phyloP scores from a whole-genome alignment of 352 stramenopile genomes.

The Phytophthora pisi region DNA sequence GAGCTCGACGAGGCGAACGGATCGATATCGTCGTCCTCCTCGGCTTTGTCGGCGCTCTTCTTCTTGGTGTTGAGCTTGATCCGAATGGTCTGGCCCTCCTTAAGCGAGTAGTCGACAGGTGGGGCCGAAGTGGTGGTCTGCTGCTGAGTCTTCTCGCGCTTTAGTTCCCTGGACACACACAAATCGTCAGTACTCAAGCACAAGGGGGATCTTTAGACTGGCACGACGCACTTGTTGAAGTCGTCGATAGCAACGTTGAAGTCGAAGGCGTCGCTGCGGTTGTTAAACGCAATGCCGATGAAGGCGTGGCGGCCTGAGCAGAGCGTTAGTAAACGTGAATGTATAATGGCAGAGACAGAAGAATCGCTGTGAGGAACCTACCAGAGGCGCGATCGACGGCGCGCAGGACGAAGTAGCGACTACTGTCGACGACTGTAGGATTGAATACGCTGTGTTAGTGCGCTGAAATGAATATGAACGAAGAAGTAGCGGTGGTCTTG shows the following conservation, averaged over 20 bases:
- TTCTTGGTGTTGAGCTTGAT: constrained; percentile 84
- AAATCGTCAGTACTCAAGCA: constrained; percentile 8
- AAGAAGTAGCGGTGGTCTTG: background rate
- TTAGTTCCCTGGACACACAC: constrained; percentile 50
- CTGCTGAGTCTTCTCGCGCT: constrained; percentile 55
- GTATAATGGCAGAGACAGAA: background rate
- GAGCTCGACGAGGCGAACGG: constrained; percentile 22
- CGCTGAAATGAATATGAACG: background rate
- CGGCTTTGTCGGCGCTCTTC: constrained; percentile 46
- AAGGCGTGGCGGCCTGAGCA: constrained; percentile 87
- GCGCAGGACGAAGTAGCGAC: constrained; percentile 93
- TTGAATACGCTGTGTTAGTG: constrained; percentile 8
- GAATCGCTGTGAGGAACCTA: constrained; percentile 19
- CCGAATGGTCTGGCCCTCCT: constrained; percentile 92
- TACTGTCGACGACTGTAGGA: constrained; percentile 83
- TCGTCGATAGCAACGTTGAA: constrained; percentile 95
- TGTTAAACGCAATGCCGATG: constrained; percentile 94
- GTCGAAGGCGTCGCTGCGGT: constrained; percentile 94
- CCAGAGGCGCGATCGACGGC: constrained; percentile 88
- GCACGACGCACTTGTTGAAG: constrained; percentile 64
- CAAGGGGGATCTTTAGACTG: background rate
- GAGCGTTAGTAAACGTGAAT: background rate
- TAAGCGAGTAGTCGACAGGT: constrained; percentile 91
- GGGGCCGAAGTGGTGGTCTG: constrained; percentile 38
- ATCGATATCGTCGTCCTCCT: constrained; percentile 41